Percentiles rank a stretch among this genome's conserved stretches.
phyloP scores from a whole-genome alignment of 2,329 filamentous ascomycete genomes.

The Colletotrichum destructivum region DNA sequence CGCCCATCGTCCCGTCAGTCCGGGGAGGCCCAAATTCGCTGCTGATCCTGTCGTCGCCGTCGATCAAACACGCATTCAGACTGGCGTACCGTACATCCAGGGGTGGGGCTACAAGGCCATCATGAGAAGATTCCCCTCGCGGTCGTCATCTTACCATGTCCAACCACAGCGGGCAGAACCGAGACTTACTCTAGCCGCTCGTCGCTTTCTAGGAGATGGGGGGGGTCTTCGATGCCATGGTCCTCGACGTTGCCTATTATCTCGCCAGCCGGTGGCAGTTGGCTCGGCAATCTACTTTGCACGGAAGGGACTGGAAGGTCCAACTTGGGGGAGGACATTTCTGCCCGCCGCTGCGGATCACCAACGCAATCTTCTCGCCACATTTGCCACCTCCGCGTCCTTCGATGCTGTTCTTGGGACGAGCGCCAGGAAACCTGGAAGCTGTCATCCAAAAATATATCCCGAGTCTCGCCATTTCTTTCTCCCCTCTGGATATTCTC shows the following conservation, averaged over 20 bases:
- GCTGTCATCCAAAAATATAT: slow-evolving; percentile 24
- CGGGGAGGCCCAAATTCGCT: slow-evolving; percentile 26
- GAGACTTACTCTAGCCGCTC: slow-evolving; percentile 24
- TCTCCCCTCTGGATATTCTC: slow-evolving; percentile 14
- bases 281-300: not conserved
- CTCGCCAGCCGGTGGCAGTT: not conserved
- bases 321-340: slow-evolving; percentile 12
- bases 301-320: not conserved
- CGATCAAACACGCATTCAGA: slow-evolving; percentile 41
- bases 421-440: slow-evolving; percentile 7
- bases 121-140: not conserved
- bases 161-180: slow-evolving; percentile 34
- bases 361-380: slow-evolving; percentile 16
- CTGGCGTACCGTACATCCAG: slow-evolving; percentile 20
- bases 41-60: slow-evolving; percentile 35
- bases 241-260: slow-evolving; percentile 9
- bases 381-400: slow-evolving; percentile 22
- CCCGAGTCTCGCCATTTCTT: slow-evolving; percentile 1
- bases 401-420: not conserved
- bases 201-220: slow-evolving; percentile 19
- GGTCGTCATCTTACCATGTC: slow-evolving; percentile 26
- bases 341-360: not conserved
- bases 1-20: slow-evolving; percentile 23
- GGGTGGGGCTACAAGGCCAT: slow-evolving; percentile 16
- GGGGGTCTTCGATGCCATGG: slow-evolving; percentile 1